A percentile compares a stretch with the other conserved stretches of the same genome.
phyloP scores from a whole-genome alignment of 257 asterid genomes.

The Nemophila menziesii region DNA sequence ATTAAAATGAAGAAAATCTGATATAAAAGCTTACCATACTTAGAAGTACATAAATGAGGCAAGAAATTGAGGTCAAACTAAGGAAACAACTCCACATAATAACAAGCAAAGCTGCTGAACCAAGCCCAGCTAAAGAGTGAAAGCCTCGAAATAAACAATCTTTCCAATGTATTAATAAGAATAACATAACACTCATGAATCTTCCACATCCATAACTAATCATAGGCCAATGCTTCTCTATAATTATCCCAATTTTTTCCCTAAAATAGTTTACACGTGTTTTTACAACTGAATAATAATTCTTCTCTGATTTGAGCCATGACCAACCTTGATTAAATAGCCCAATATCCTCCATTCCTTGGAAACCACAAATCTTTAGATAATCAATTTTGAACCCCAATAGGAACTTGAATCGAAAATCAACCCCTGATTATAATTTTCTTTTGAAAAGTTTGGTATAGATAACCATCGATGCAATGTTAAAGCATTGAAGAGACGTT shows the following conservation, averaged over 20 bases:
- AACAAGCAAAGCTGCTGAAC: slow-evolving; percentile 62
- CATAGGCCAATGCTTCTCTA: slow-evolving; percentile 91
- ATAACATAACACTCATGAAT: slow-evolving; percentile 36
- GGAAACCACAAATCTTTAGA: slow-evolving; percentile 5
- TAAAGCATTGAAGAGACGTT: slow-evolving; percentile 14
- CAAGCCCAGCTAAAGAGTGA: slow-evolving; percentile 49
- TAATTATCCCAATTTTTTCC: slow-evolving; percentile 59
- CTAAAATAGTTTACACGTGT: slow-evolving; percentile 42
- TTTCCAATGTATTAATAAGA: slow-evolving; percentile 67
- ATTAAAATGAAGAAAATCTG: neutral
- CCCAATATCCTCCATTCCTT: slow-evolving; percentile 92
- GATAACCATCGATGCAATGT: slow-evolving; percentile 13
- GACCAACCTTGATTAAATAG: slow-evolving; percentile 79
- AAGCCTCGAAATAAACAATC: slow-evolving; percentile 56
- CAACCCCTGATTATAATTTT: no score
- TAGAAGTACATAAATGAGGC: slow-evolving; percentile 69
- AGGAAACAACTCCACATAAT: slow-evolving; percentile 86
- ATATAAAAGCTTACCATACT: slow-evolving; percentile 66
- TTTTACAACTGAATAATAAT: slow-evolving; percentile 52
- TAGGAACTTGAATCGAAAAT: neutral
- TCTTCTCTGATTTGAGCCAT: slow-evolving; percentile 78
- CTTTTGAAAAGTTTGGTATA: slow-evolving; percentile 6
- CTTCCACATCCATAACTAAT: slow-evolving; percentile 71
- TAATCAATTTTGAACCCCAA: neutral
- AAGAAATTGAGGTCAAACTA: slow-evolving; percentile 69